Base-by-base conservation (phyloP, 2,329 filamentous ascomycete species). In the Cladosporium sp. region DNA sequence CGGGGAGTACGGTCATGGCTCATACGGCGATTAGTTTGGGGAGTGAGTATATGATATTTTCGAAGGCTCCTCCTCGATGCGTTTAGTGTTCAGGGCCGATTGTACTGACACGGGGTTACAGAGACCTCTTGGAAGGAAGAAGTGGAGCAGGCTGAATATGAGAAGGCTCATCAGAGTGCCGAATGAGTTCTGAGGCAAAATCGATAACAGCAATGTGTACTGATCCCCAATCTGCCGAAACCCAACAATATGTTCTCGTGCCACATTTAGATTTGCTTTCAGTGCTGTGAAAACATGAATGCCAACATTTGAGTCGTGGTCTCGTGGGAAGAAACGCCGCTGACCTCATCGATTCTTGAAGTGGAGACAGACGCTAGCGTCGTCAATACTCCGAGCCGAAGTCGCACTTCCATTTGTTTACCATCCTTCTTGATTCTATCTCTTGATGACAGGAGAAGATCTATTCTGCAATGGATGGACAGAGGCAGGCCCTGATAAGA, bases 11-110 rank as follows among this genome's bases (percentile, higher is more conserved):
- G 41, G 57, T 67, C 48, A 70, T 74, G 71, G 63, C 66, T 42
- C 72, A 74, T 61, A 58, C 64, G 54, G 70, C 65, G 4, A 64
- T 71, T 43, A 63, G 63, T 34, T 54, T 67, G 27, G 71, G 70
- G 2, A 64, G 61, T 63, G 18, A 56, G 61, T 60, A n/a, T 36
- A 4, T 7, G 7, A 12, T 27, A 5, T 27, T 9, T 27, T 27
- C 22, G n/a, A n/a, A n/a, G n/a, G n/a, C 22, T 27, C 9, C 4
- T 27, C 9, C 22, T 27, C 22, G 22, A 9, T 44, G 20, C 6
- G 9, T 40, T 42, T 18, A 12, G 19, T 18, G 34, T 15, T 19
- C 2, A 2, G 39, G 43, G 22, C 24, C 12, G 40, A 27, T 12
- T 5, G n/a, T 36, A 44, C 22, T 32, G 53, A 39, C 48, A 29